Evolutionary conservation across 1,284 basidiomycete species (phyloP), one percentile per base, ranked within the genome.

Genomic region (Schizophyllum commune): DNA sequence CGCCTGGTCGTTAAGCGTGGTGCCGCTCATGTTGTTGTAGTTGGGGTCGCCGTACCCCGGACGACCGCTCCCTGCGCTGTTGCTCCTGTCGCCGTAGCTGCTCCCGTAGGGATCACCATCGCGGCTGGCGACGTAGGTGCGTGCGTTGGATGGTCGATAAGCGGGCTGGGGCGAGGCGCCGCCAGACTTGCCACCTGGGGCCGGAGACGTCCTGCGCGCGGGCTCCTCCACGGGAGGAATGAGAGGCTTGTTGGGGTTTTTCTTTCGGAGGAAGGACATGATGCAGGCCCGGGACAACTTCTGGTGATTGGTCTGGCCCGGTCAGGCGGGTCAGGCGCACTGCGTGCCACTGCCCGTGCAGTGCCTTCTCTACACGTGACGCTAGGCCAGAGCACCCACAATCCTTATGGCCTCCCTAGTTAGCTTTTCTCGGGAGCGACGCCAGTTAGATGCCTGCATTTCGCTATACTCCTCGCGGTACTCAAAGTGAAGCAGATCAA

Each of bases 251-350:
- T 77, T 72, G 66, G 80, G 78, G 62, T 89, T 81, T 71, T 89
- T 92, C 68, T 83, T 83, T 72, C 83, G 89, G 77, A 89, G 90
- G 73, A 90, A 84, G 63, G 88, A 83, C 91, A 94, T 93, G 65
- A 60, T 75, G n/a, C n/a, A n/a, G 34, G 34, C 13, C 34, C 34
- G 34, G 34, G 13, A 39, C 34, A 39, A 39, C 7, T 6, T 39
- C 34, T 39, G 34, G 13, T 39, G 68, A 61, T 57, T 53, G 55
- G 65, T 58, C 34, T 39, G 34, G 34, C 34, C 34, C 34, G 13
- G 34, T 4, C 59, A 32, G 21, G 59, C 59, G n/a, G n/a, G n/a
- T n/a, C n/a, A n/a, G n/a, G n/a, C n/a, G n/a, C n/a, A n/a, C n/a
- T n/a, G n/a, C n/a, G n/a, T n/a, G n/a, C n/a, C 34, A 20, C 4